phyloP scores from a whole-genome alignment of 495 filamentous ascomycete genomes.

The Hypoxylon fuscum region DNA sequence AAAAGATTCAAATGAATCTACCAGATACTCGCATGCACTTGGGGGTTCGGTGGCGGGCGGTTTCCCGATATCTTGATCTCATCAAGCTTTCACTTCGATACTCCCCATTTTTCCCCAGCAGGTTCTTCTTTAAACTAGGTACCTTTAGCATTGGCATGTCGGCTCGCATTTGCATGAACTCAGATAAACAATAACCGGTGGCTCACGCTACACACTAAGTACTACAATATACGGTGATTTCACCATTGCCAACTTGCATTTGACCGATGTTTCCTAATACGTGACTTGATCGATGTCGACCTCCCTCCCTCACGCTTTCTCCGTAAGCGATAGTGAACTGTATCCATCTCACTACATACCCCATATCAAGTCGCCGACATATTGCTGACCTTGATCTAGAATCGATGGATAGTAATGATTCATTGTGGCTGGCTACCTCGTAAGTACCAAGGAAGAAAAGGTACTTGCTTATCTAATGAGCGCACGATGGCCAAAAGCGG shows the following conservation, averaged over 20 bases:
- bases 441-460: too few species aligned
- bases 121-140: constrained; percentile 32
- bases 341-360: constrained; percentile 4
- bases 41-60: constrained; percentile 30
- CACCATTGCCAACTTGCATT: constrained; percentile 14
- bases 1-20: constrained; percentile 23
- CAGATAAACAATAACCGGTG: constrained; percentile 47
- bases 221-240: constrained; percentile 34
- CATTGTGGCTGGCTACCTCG: constrained; percentile 9
- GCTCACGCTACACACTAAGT: constrained; percentile 45
- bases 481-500: constrained; percentile 10
- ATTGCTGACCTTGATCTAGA: constrained; percentile 25
- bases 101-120: constrained; percentile 23
- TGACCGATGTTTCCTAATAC: constrained; percentile 1
- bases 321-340: background rate
- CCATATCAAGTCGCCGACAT: constrained; percentile 14
- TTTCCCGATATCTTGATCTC: constrained; percentile 33
- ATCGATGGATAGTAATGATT: constrained; percentile 13
- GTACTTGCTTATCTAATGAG: constrained; percentile 16
- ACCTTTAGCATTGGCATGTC: constrained; percentile 46
- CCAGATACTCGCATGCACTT: constrained; percentile 20
- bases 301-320: background rate
- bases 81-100: constrained; percentile 36
- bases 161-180: constrained; percentile 42
- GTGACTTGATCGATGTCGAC: constrained; percentile 1